These are phyloP conservation scores for Ogataea methanolica DNA, from an alignment of 805 yeast genomes.

Conservation along the genomic window DNA sequence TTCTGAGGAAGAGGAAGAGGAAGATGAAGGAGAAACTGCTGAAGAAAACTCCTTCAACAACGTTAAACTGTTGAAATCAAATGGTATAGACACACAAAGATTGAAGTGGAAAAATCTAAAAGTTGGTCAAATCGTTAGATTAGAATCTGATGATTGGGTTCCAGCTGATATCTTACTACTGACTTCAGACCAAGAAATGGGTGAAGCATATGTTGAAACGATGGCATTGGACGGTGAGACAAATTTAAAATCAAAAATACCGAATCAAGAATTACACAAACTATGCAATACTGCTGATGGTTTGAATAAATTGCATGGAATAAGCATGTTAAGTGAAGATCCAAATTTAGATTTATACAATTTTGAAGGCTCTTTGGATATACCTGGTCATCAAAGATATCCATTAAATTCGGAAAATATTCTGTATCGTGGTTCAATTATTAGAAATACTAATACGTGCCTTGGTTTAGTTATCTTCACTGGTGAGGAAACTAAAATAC, in stretches of 20 bases:
- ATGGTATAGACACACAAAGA: conserved; percentile 17
- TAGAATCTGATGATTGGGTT: conserved; percentile 81
- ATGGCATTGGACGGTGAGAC: conserved; percentile 99
- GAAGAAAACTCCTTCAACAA: conserved; percentile 24
- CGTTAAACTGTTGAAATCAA: conserved; percentile 10
- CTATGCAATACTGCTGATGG: conserved; percentile 45
- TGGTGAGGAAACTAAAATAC: conserved; percentile 92
- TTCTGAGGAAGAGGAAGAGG: conserved; percentile 9
- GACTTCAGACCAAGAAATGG: conserved; percentile 62
- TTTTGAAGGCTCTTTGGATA: conserved; percentile 71
- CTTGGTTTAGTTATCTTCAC: conserved; percentile 85
- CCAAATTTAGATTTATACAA: conserved; percentile 90
- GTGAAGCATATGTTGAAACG: conserved; percentile 77
- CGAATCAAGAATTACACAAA: conserved; percentile 60
- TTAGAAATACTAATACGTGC: conserved; percentile 74
- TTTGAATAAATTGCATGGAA: conserved; percentile 44
- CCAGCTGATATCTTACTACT: conserved; percentile 87
- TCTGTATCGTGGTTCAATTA: conserved; percentile 84
- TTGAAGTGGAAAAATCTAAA: conserved; percentile 67
- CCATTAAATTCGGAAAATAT: conserved; percentile 80
- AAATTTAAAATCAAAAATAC: conserved; percentile 69
- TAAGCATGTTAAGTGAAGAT: conserved; percentile 67
- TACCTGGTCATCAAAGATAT: conserved; percentile 34
- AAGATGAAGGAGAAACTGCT: conserved; percentile 6
- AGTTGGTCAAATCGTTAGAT: conserved; percentile 82